Evolutionary conservation across 495 filamentous ascomycete genomes (phyloP), one percentile per base, ranked within the genome.

Genomic region (Hypomontagnella monticulosa): DNA sequence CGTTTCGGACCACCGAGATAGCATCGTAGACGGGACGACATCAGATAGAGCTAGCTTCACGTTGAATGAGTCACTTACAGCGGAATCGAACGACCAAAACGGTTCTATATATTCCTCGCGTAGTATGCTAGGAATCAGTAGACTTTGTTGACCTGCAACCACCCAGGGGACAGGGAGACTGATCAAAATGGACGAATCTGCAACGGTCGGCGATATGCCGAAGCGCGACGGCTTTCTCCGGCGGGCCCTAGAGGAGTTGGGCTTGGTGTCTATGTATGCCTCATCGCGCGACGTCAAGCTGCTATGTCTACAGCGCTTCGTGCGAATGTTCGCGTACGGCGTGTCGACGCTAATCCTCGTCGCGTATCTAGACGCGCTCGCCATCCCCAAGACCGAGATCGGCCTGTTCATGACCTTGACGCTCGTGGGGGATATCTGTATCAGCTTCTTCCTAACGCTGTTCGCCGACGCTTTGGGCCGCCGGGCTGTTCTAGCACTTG

Each of bases 351-450:
- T 81, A 0, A 63, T 80, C 33, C 71, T 81, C 3, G 79, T 77
- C 12, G 74, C 78, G 33, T 81, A 80, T 60, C 76, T 96, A 33
- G 80, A 83, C 10, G 84, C 83, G 2, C 77, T 96, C 1, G 75
- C 77, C 4, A 84, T 89, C 54, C 79, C 88, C 3, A 89, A 93
- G 73, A 76, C 83, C 4, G 80, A 78, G 14, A 93, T 93, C 51
- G 93, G 93, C 5, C 79, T 93, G 4, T 96, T 97, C 76, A 96
- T 97, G 92, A 93, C 89, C 0, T 73, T 96, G 41, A 97, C 93
- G 0, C 79, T 96, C 52, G 75, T 88, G 27, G 93, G 93, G 4
- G 93, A 97, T 77, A 87, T 90, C 0, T 71, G 87, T 1, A 87
- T 96, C 33, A 91, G 89, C 37, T 84, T 95, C 20, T 59, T 89